Evolutionary conservation across 2,329 filamentous ascomycete species (phyloP), one percentile per base, ranked within the genome.

Genomic region (Exserohilum rostratum): DNA sequence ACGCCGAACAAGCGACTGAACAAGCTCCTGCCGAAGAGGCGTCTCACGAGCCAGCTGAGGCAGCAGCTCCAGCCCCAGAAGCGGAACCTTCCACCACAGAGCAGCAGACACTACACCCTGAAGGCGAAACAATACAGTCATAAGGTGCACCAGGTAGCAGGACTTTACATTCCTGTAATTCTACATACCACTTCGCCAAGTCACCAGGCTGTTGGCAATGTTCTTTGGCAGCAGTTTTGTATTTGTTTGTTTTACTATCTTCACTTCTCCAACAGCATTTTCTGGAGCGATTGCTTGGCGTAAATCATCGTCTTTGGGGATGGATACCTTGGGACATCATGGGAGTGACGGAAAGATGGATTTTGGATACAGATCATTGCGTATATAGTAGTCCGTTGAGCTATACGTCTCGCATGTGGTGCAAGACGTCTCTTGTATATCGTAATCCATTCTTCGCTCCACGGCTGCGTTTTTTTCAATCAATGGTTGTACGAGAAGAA

Each of bases 201-300:
- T 35, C 20, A 22, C 22, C 29, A 18, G 42, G 37, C 18, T 46
- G 27, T 44, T 29, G 31, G 43, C 27, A 33, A 29, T 35, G 25
- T 29, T 43, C 33, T 39, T 47, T 18, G 13, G 30, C 34, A 18
- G 33, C 20, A 31, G 35, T 20, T 29, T n/a, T 37, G 22, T 27
- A 18, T 20, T 43, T 38, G 34, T 20, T 49, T 34, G 46, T 49
- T 57, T 50, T 57, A 30, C 10, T 20, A 43, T 13, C 33, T 58
- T 66, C 59, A 38, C 50, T 62, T 64, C 60, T 57, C 58, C 61
- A 17, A 59, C 50, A 68, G 70, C 70, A 73, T 74, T 73, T 72
- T 61, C 67, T 60, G 70, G 70, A 72, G 70, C 71, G 64, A 61
- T 61, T 65, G 62, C 63, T 62, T 64, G 62, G 62, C 49, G 59